Percentiles rank a stretch among this genome's conserved stretches.
Conservation (phyloP, 495 filamentous ascomycete species). For the Hypomontagnella submonticulosa region DNA sequence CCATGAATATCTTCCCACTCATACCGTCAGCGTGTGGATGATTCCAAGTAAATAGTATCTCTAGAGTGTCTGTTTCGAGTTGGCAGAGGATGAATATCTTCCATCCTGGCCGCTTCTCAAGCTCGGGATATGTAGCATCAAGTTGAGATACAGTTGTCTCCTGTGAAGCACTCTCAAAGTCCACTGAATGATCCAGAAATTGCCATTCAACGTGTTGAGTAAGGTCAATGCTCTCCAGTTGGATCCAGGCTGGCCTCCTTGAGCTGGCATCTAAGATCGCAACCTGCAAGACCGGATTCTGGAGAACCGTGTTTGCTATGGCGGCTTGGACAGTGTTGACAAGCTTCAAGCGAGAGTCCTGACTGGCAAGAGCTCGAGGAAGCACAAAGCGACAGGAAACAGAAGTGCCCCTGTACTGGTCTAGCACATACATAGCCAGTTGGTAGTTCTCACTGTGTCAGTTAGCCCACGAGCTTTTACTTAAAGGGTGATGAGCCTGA, state of each 20-base stretch:
- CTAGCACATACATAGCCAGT: constrained; percentile 40
- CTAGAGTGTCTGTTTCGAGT: constrained; percentile 16
- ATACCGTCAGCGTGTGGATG: constrained; percentile 45
- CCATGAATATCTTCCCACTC: constrained; percentile 46
- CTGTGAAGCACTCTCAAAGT: constrained; percentile 19
- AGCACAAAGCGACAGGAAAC: constrained; percentile 36
- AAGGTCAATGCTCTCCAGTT: constrained; percentile 38
- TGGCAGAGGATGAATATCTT: constrained; percentile 42
- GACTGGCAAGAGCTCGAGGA: constrained; percentile 13
- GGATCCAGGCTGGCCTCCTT: constrained; percentile 28
- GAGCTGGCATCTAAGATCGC: constrained; percentile 39
- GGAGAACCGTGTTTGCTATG: constrained; percentile 31
- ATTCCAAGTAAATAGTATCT: constrained; percentile 44
- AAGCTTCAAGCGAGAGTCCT: constrained; percentile 16
- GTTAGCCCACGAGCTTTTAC: no score
- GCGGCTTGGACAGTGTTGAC: constrained; percentile 14
- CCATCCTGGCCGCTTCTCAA: constrained; percentile 39
- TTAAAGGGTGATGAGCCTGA: no score
- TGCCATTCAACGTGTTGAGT: constrained; percentile 30
- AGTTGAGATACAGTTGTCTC: constrained; percentile 31
- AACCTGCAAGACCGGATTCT: constrained; percentile 35
- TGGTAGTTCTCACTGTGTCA: constrained; percentile 25
- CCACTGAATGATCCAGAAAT: neutral
- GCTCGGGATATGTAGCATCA: constrained; percentile 21
- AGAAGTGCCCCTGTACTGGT: constrained; percentile 37